phyloP scores from a whole-genome alignment of 352 stramenopile genomes.

The Pythium volutum region DNA sequence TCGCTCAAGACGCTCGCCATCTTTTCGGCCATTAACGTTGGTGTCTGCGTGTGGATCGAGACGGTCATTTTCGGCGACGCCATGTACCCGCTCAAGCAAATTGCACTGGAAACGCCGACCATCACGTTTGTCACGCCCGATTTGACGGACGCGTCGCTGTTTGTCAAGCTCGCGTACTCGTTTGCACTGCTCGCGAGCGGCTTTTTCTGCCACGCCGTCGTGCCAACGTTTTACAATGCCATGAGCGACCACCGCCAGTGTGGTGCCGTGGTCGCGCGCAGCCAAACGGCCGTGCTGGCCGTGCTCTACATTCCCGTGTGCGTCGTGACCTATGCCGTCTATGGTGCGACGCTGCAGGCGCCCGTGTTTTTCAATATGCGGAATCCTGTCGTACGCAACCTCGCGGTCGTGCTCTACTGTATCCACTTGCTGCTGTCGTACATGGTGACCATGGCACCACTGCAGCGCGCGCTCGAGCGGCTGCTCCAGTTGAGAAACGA shows the following conservation, averaged over 20 bases:
- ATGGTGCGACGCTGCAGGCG: slow-evolving; percentile 67
- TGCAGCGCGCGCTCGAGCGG: slow-evolving; percentile 62
- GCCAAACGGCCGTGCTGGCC: slow-evolving; percentile 45
- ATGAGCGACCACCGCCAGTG: slow-evolving; percentile 64
- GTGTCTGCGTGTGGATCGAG: slow-evolving; percentile 77
- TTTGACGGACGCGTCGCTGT: slow-evolving; percentile 43
- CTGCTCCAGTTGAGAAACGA: slow-evolving; percentile 35
- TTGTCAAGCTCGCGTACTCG: slow-evolving; percentile 68
- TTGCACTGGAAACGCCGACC: slow-evolving; percentile 51
- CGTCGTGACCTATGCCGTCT: slow-evolving; percentile 72
- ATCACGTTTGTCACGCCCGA: slow-evolving; percentile 71
- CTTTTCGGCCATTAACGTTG: slow-evolving; percentile 72
- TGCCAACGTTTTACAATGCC: slow-evolving; percentile 75
- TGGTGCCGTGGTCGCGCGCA: slow-evolving; percentile 42
- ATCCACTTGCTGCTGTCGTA: slow-evolving; percentile 76
- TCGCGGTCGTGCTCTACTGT: slow-evolving; percentile 72
- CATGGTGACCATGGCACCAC: slow-evolving; percentile 59
- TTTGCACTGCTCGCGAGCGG: slow-evolving; percentile 63
- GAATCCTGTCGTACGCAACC: slow-evolving; percentile 63
- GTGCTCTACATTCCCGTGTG: slow-evolving; percentile 74
- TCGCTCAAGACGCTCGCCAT: slow-evolving; percentile 55
- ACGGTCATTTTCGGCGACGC: slow-evolving; percentile 77
- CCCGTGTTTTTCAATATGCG: slow-evolving; percentile 85
- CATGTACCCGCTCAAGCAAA: slow-evolving; percentile 81
- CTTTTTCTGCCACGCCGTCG: slow-evolving; percentile 67